Conservation (phyloP, 345 rosid species). For the Ailanthus altissimus region DNA sequence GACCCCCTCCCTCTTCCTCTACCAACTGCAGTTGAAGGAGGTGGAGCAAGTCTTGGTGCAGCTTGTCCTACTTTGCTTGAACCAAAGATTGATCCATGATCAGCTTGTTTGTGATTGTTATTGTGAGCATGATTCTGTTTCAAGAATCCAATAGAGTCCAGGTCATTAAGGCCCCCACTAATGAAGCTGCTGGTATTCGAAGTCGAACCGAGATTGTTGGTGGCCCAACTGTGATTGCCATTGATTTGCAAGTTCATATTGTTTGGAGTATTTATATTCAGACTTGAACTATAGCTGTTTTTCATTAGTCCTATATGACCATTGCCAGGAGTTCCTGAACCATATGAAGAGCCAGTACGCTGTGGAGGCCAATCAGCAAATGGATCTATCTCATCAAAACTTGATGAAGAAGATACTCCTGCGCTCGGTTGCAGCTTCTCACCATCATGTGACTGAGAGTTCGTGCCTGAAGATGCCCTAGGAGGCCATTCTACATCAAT, state of each 20-base stretch:
- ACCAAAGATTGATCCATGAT: slow-evolving; percentile 70
- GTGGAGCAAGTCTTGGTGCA: slow-evolving; percentile 86
- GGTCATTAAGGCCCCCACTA: slow-evolving; percentile 32
- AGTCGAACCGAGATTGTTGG: slow-evolving; percentile 39
- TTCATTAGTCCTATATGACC: slow-evolving; percentile 32
- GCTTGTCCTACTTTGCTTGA: slow-evolving; percentile 56
- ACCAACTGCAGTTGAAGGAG: slow-evolving; percentile 72
- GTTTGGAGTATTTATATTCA: slow-evolving; percentile 29
- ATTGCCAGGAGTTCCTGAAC: slow-evolving; percentile 44
- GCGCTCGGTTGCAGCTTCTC: slow-evolving; percentile 46
- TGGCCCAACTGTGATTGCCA: slow-evolving; percentile 54
- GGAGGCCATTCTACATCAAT: slow-evolving; percentile 97
- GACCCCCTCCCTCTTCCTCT: slow-evolving; percentile 65
- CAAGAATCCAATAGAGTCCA: slow-evolving; percentile 49
- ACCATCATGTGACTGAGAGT: slow-evolving; percentile 31
- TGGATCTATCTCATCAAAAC: slow-evolving; percentile 81
- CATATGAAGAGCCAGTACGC: slow-evolving; percentile 38
- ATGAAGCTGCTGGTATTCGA: slow-evolving; percentile 34
- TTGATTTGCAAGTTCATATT: slow-evolving; percentile 32
- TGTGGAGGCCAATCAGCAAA: slow-evolving; percentile 91
- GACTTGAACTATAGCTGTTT: slow-evolving; percentile 32
- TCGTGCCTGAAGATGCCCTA: slow-evolving; percentile 40
- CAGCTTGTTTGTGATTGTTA: slow-evolving; percentile 55
- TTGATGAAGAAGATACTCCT: slow-evolving; percentile 42
- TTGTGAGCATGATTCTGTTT: slow-evolving; percentile 56